phyloP scores from a whole-genome alignment of 2,329 filamentous ascomycete genomes.

The Elsinoe australis region DNA sequence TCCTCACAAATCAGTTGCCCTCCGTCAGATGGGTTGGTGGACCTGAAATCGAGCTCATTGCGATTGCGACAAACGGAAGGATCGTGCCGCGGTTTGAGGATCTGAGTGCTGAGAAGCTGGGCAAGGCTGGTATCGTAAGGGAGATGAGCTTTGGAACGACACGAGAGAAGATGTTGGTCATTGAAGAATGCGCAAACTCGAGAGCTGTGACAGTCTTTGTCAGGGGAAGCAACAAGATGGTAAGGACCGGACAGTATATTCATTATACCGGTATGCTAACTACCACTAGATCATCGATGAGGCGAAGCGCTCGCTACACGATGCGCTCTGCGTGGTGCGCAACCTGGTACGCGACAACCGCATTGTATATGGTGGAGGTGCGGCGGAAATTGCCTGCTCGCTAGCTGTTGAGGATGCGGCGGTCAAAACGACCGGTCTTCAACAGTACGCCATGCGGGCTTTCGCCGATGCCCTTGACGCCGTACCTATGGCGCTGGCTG shows the following conservation, averaged over 20 bases:
- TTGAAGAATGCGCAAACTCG: constrained; percentile 98
- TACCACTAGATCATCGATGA: constrained; percentile 85
- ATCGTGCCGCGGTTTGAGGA: constrained; percentile 98
- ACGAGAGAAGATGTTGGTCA: constrained; percentile 98
- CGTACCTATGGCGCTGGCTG: constrained; percentile 88
- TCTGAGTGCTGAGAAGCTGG: constrained; percentile 81
- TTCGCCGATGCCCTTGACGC: constrained; percentile 92
- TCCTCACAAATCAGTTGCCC: constrained; percentile 91
- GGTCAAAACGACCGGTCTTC: constrained; percentile 81
- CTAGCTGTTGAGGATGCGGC: constrained; percentile 92
- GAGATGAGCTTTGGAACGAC: constrained; percentile 98
- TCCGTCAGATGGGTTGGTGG: constrained; percentile 97
- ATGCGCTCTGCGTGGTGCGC: constrained; percentile 93
- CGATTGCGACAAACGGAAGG: constrained; percentile 94
- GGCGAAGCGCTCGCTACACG: constrained; percentile 93
- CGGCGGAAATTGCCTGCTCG: constrained; percentile 94
- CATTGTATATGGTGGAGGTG: constrained; percentile 93
- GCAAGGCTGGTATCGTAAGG: constrained; percentile 77
- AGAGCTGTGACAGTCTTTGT: constrained; percentile 94
- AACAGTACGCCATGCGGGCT: constrained; percentile 98
- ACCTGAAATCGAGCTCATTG: constrained; percentile 95
- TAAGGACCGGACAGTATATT: neutral
- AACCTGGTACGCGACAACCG: constrained; percentile 95
- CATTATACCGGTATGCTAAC: constrained; percentile 1
- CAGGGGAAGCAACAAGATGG: constrained; percentile 97